Evolutionary conservation across 805 yeast species (phyloP).

Genomic region (Wickerhamomyces mucosus): DNA sequence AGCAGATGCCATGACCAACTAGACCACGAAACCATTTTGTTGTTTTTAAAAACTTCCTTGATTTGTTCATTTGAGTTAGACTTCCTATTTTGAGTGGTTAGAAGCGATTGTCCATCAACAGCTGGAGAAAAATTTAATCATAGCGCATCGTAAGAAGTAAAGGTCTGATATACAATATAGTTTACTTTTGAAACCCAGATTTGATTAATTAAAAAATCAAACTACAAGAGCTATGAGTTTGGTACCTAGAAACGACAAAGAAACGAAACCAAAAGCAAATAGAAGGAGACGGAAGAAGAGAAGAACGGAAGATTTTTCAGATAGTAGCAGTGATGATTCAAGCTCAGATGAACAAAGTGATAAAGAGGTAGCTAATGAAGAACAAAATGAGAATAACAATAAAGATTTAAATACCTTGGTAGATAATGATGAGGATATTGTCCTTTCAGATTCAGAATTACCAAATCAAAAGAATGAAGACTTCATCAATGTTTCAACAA

Average conservation of each 20-base stretch:
- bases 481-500: conserved; percentile 7
- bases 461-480: conserved; percentile 8
- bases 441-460: conserved; percentile 25
- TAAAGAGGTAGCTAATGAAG: conserved; percentile 7
- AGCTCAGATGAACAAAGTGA: conserved; percentile 25
- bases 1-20: conserved; percentile 99
- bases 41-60: neutral
- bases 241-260: conserved; percentile 15
- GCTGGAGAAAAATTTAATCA: too few relatives aligned
- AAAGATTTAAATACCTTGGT: neutral
- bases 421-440: conserved; percentile 17
- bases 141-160: too few relatives aligned
- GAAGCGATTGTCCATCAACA: too few relatives aligned
- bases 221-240: too few relatives aligned
- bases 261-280: conserved; percentile 8
- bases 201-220: too few relatives aligned
- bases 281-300: conserved; percentile 66
- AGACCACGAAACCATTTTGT: conserved; percentile 84
- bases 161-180: too few relatives aligned
- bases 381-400: conserved; percentile 2
- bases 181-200: too few relatives aligned
- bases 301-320: conserved; percentile 71
- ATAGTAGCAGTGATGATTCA: conserved; percentile 37
- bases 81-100: too few relatives aligned
- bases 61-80: too few relatives aligned